phyloP scores from a whole-genome alignment of 2,329 filamentous ascomycete species.

The Pseudogymnoascus sp. region DNA sequence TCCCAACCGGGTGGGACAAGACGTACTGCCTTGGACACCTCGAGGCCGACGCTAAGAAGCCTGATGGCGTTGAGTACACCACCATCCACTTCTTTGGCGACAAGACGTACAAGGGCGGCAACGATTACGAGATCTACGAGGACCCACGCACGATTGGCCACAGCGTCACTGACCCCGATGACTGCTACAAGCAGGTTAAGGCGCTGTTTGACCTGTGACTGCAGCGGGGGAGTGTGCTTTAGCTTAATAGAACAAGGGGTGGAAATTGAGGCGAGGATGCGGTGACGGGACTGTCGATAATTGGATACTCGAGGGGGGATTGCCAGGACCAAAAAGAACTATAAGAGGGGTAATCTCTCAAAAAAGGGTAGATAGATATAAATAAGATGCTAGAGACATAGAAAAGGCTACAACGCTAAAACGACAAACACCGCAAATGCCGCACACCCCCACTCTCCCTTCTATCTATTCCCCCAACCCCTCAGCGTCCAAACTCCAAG shows the following conservation, averaged over 20 bases:
- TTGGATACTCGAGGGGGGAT: background rate
- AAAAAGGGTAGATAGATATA: background rate
- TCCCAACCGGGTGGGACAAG: conserved; percentile 97
- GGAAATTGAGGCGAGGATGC: background rate
- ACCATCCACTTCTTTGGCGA: conserved; percentile 98
- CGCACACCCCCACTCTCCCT: background rate
- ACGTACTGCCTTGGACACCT: conserved; percentile 89
- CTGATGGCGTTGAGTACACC: conserved; percentile 67
- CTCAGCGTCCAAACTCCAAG: conserved; percentile 61
- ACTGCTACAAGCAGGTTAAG: conserved; percentile 72
- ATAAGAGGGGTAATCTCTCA: background rate
- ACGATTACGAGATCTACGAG: conserved; percentile 89
- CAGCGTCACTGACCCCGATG: conserved; percentile 69
- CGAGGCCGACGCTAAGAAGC: conserved; percentile 65
- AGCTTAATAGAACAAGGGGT: background rate
- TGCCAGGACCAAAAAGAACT: background rate
- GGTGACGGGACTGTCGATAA: background rate
- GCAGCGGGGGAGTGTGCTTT: background rate
- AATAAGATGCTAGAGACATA: background rate
- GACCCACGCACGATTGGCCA: conserved; percentile 80
- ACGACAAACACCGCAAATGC: conserved; percentile 2
- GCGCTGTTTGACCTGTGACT: conserved; percentile 63
- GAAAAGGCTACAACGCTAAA: conserved; percentile 7
- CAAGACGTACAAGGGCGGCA: conserved; percentile 85
- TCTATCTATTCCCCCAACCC: background rate